phyloP scores from a whole-genome alignment of 2,329 filamentous ascomycete species.

The Plectosphaerella plurivora region DNA sequence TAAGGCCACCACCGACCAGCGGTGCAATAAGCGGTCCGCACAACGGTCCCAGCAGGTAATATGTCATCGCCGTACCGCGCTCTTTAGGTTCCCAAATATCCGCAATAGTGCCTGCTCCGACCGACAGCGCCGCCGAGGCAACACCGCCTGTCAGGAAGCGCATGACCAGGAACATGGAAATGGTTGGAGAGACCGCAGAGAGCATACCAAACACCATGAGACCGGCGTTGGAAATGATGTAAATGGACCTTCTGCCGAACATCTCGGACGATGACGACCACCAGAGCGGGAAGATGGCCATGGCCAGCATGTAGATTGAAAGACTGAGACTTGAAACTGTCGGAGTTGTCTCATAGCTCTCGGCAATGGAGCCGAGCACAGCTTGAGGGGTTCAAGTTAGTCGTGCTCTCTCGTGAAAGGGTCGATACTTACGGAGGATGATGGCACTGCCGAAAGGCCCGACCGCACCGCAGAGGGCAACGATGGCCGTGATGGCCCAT shows the following conservation, averaged over 20 bases:
- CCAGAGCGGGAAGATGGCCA: constrained; percentile 74
- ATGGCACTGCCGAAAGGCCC: neutral
- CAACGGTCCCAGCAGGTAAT: neutral
- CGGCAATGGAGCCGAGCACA: neutral
- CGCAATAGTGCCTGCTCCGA: constrained; percentile 70
- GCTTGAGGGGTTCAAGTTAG: neutral
- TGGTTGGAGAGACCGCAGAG: constrained; percentile 57
- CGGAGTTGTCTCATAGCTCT: neutral
- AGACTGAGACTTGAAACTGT: constrained; percentile 23
- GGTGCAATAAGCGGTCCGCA: neutral
- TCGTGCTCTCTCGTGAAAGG: neutral
- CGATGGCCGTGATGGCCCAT: neutral
- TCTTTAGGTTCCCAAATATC: constrained; percentile 59
- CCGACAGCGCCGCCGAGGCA: constrained; percentile 68
- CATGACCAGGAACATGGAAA: constrained; percentile 66
- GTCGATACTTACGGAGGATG: neutral
- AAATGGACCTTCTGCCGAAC: constrained; percentile 63
- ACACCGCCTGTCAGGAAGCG: constrained; percentile 65
- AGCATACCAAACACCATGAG: constrained; percentile 63
- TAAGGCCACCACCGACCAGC: neutral
- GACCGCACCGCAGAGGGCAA: neutral
- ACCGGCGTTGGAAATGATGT: constrained; percentile 61
- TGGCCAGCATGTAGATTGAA: constrained; percentile 67
- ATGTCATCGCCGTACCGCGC: constrained; percentile 1
- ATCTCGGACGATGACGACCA: constrained; percentile 71